Evolutionary conservation across 805 yeast genomes (phyloP), one percentile per base, ranked within the genome.

Genomic region (Kurtzmaniella cleridarum): DNA sequence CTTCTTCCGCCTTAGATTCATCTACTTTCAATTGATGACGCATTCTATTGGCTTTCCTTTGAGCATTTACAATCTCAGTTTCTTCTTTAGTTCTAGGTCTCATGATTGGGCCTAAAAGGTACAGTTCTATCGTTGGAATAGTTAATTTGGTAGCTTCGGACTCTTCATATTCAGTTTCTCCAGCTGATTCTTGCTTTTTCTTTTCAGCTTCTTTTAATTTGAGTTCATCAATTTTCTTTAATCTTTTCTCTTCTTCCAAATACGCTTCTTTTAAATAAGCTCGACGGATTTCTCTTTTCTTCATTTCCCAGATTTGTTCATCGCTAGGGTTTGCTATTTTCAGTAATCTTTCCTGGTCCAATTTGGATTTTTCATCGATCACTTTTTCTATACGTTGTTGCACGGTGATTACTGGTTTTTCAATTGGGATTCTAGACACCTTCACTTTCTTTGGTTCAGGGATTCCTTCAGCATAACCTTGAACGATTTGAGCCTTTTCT

Each of bases 1-100:
- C 61, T 35, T 74, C 66, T 30, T 65, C 65, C 12, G 89, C 78
- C 49, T 74, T 74, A 32, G 64, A 60, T 45, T 76, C 78, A 47
- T 76, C 71, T 4, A 69, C 70, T 36, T 62, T 64, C 42, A 82
- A 69, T 49, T 79, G 79, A 11, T 62, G 55, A 31, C 71, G 62
- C 44, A 74, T 68, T 57, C 93, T 74, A 61, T 89, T 90, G 49
- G 83, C 75, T 35, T 66, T 60, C 48, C 90, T 73, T 58, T 84
- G 85, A 50, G 77, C 72, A 24, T 60, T 50, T 46, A 86, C 62
- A 23, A 74, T 51, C 38, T 71, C 74, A 36, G 62, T 58, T 61
- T 90, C 95, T 51, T 81, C 93, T 17, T 64, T 69, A 0, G 95
- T 83, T 59, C 95, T 75, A 34, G 64, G 75, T 54, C 84, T 74